phyloP scores from a whole-genome alignment of 805 yeast species.

The Citeromyces nyonsensis region DNA sequence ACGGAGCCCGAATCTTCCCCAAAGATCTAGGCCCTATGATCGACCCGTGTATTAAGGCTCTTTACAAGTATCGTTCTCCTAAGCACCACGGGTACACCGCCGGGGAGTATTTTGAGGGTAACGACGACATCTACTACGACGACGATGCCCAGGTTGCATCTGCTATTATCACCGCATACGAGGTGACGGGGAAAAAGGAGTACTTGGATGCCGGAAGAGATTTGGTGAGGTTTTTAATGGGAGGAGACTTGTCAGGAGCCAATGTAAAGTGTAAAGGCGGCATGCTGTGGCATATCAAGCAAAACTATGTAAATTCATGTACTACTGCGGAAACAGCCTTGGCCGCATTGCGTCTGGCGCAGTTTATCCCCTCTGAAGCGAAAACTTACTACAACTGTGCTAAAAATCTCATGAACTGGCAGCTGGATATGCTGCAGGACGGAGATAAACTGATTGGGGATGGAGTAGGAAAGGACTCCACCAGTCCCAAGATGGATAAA shows the following conservation, averaged over 20 bases:
- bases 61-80: slow-evolving; percentile 34
- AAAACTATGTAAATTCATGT: slow-evolving; percentile 46
- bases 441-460: slow-evolving; percentile 43
- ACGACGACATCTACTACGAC: slow-evolving; percentile 53
- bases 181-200: slow-evolving; percentile 40
- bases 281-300: slow-evolving; percentile 49
- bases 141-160: slow-evolving; percentile 66
- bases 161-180: slow-evolving; percentile 50
- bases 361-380: slow-evolving; percentile 31
- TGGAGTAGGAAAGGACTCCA: slow-evolving; percentile 34
- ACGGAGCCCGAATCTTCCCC: slow-evolving; percentile 40
- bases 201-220: slow-evolving; percentile 42
- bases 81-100: slow-evolving; percentile 46
- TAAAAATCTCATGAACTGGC: slow-evolving; percentile 43
- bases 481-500: slow-evolving; percentile 30
- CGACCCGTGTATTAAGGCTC: slow-evolving; percentile 31
- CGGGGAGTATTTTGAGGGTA: slow-evolving; percentile 40
- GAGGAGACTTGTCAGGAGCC: slow-evolving; percentile 39
- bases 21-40: slow-evolving; percentile 36
- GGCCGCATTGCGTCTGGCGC: slow-evolving; percentile 41
- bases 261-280: slow-evolving; percentile 36
- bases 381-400: slow-evolving; percentile 38
- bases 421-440: slow-evolving; percentile 33
- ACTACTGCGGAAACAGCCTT: slow-evolving; percentile 56
- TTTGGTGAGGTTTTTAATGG: slow-evolving; percentile 43